Evolutionary conservation across 2,329 filamentous ascomycete species (phyloP).

Genomic region (Moelleriella libera): DNA sequence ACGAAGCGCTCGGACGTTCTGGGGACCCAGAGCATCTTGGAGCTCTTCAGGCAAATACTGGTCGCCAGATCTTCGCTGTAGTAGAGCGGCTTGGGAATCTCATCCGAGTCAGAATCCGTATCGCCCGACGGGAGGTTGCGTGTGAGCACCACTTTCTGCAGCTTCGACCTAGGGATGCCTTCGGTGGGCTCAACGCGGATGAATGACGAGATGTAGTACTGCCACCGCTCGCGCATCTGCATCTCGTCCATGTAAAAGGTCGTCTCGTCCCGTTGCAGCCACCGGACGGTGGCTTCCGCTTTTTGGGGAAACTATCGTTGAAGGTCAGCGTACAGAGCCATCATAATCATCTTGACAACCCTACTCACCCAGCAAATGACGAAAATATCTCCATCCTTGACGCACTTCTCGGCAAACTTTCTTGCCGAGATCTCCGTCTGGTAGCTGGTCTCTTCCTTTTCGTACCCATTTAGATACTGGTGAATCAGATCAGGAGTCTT

Average conservation of each 20-base stretch:
- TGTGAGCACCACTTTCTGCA: constrained; percentile 55
- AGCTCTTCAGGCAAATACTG: constrained; percentile 63
- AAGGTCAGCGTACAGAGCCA: constrained; percentile 14
- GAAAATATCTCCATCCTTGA: constrained; percentile 88
- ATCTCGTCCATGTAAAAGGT: constrained; percentile 85
- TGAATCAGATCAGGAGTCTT: constrained; percentile 85
- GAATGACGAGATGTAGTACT: constrained; percentile 90
- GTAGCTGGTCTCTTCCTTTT: constrained; percentile 75
- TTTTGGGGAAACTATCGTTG: constrained; percentile 47
- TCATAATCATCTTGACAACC: background rate
- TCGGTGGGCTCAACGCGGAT: constrained; percentile 81
- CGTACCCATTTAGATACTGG: constrained; percentile 70
- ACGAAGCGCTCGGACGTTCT: constrained; percentile 57
- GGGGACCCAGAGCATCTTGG: constrained; percentile 65
- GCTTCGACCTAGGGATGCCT: constrained; percentile 49
- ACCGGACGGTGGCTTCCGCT: constrained; percentile 57
- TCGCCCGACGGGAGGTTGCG: constrained; percentile 55
- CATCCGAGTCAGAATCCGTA: constrained; percentile 48
- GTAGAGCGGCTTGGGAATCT: constrained; percentile 43
- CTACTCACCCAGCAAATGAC: constrained; percentile 75
- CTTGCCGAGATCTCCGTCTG: constrained; percentile 81
- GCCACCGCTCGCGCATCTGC: constrained; percentile 72
- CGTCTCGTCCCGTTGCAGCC: constrained; percentile 52
- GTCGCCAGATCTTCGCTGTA: constrained; percentile 56
- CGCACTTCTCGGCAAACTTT: constrained; percentile 82